Conservation (phyloP, 371 early-diverging fungal genomes). For the Umbelopsis sp. region DNA sequence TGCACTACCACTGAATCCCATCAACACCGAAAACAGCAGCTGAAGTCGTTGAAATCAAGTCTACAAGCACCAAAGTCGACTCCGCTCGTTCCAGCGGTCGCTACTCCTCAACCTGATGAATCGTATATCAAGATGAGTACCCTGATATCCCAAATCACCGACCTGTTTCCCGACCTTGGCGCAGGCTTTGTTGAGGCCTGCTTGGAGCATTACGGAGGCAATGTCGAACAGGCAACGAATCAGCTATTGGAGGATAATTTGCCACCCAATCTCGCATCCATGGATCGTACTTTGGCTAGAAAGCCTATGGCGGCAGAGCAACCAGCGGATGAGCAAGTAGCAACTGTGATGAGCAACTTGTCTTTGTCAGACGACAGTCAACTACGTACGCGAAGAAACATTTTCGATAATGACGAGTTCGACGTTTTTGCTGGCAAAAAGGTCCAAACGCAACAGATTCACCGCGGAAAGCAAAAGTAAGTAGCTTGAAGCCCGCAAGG, state of each 20-base stretch:
- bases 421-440: conserved; percentile 74
- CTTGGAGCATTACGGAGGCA: conserved; percentile 62
- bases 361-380: conserved; percentile 28
- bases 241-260: conserved; percentile 75
- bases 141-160: conserved; percentile 78
- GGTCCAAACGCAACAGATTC: conserved; percentile 68
- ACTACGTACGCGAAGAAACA: conserved; percentile 70
- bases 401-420: conserved; percentile 93
- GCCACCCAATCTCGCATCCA: conserved; percentile 60
- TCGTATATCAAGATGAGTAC: conserved; percentile 49
- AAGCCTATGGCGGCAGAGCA: conserved; percentile 23
- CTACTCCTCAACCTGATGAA: neutral
- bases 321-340: neutral
- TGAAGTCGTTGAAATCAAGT: neutral
- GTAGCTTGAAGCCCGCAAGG: conserved; percentile 13
- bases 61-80: neutral
- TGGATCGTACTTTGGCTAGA: conserved; percentile 69
- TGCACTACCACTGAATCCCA: conserved; percentile 37
- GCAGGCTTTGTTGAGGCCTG: conserved; percentile 90
- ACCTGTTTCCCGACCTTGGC: conserved; percentile 86
- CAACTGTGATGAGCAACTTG: neutral
- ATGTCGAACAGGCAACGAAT: conserved; percentile 75
- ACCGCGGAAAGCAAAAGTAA: conserved; percentile 74
- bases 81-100: neutral
- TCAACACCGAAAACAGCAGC: conserved; percentile 19